Percentiles rank a stretch among this genome's conserved stretches.
Evolutionary conservation across 352 stramenopile species (phyloP).

Genomic region (Pythium guiyangense): DNA sequence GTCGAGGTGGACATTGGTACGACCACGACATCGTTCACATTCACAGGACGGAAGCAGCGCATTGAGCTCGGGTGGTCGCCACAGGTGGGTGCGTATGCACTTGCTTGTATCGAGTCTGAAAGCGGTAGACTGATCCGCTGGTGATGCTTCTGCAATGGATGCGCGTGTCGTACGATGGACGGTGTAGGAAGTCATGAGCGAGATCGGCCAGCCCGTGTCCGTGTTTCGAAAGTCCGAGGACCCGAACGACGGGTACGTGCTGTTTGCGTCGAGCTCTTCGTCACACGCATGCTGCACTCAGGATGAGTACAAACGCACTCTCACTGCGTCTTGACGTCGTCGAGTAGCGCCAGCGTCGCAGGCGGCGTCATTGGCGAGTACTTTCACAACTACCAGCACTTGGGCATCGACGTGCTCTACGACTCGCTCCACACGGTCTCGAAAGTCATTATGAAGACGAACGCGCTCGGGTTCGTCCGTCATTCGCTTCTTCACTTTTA

Average conservation of each 20-base stretch:
- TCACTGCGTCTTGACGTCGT: neutral
- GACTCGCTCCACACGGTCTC: slow-evolving; percentile 58
- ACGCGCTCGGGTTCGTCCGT: slow-evolving; percentile 53
- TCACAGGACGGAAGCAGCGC: slow-evolving; percentile 56
- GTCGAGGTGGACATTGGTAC: slow-evolving; percentile 51
- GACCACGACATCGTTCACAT: slow-evolving; percentile 33
- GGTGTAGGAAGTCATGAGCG: slow-evolving; percentile 66
- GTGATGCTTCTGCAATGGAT: neutral
- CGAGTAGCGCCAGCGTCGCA: slow-evolving; percentile 35
- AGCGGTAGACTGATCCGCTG: neutral
- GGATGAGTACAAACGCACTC: neutral
- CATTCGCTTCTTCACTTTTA: neutral
- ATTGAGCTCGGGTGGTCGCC: slow-evolving; percentile 76
- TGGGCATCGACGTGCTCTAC: slow-evolving; percentile 78
- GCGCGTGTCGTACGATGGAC: neutral
- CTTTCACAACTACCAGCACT: slow-evolving; percentile 84
- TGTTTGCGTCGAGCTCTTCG: neutral
- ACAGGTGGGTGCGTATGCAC: slow-evolving; percentile 40
- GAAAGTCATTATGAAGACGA: slow-evolving; percentile 82
- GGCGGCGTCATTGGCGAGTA: slow-evolving; percentile 63
- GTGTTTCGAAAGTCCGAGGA: slow-evolving; percentile 79
- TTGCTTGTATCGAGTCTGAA: neutral
- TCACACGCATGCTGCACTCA: too few relatives aligned
- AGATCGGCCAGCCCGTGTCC: slow-evolving; percentile 66
- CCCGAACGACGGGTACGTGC: slow-evolving; percentile 49